Evolutionary conservation across 805 yeast species (phyloP).

Genomic region (Torulaspora delbrueckii): DNA sequence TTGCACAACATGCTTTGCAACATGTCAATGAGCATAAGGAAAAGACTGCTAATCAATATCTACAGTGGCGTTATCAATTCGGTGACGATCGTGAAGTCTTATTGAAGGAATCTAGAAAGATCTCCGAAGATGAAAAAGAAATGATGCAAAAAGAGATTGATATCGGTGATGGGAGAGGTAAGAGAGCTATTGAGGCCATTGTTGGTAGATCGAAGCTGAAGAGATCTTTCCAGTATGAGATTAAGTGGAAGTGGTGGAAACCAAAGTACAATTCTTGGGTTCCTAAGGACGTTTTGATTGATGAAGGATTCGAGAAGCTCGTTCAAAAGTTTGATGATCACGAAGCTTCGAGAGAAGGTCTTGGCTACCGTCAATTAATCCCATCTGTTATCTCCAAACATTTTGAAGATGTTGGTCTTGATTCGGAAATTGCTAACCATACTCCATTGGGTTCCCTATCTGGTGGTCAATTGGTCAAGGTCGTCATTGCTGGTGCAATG

Average conservation of each 20-base stretch:
- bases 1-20: slow-evolving; percentile 97
- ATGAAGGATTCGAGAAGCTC: slow-evolving; percentile 81
- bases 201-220: slow-evolving; percentile 96
- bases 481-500: slow-evolving; percentile 99
- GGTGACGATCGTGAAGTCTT: slow-evolving; percentile 98
- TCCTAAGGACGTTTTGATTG: slow-evolving; percentile 72
- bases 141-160: slow-evolving; percentile 75
- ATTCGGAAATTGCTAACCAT: slow-evolving; percentile 97
- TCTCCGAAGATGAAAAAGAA: slow-evolving; percentile 65
- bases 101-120: slow-evolving; percentile 85
- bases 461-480: slow-evolving; percentile 97
- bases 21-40: slow-evolving; percentile 97
- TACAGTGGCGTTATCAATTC: slow-evolving; percentile 96
- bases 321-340: slow-evolving; percentile 97
- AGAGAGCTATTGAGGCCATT: slow-evolving; percentile 84
- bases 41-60: slow-evolving; percentile 94
- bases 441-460: slow-evolving; percentile 94
- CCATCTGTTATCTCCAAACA: slow-evolving; percentile 94
- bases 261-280: slow-evolving; percentile 95
- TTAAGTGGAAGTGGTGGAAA: slow-evolving; percentile 88
- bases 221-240: slow-evolving; percentile 94
- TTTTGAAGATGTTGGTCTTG: slow-evolving; percentile 94
- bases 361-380: slow-evolving; percentile 90
- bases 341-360: slow-evolving; percentile 98
- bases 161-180: slow-evolving; percentile 80